Evolutionary conservation across 345 rosid species (phyloP).

Genomic region (Eutrema japonicum): DNA sequence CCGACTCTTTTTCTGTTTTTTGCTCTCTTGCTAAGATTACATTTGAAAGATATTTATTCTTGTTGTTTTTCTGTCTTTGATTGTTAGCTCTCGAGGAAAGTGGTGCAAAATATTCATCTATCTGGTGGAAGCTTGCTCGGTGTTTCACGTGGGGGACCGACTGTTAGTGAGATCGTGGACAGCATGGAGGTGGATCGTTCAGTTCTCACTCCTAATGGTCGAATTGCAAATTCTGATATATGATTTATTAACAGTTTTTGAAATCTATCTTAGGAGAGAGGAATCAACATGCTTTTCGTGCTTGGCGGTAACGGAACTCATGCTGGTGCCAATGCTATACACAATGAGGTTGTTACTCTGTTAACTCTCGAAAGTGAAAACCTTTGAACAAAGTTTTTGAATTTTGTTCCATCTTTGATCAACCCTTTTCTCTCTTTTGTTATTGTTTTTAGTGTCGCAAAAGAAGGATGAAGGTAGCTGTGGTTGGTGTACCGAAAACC

Average conservation of each 20-base stretch:
- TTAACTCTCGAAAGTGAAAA: background rate
- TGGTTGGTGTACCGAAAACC: slow-evolving; percentile 98
- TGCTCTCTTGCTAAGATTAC: background rate
- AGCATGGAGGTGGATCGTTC: slow-evolving; percentile 62
- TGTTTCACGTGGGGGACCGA: slow-evolving; percentile 86
- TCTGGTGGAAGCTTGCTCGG: slow-evolving; percentile 92
- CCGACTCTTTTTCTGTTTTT: background rate
- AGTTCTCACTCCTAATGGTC: slow-evolving; percentile 48
- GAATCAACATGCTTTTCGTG: slow-evolving; percentile 94
- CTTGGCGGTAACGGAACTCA: slow-evolving; percentile 92
- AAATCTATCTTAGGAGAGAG: slow-evolving; percentile 56
- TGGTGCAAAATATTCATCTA: slow-evolving; percentile 86
- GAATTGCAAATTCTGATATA: slow-evolving; percentile 40
- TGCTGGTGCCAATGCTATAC: slow-evolving; percentile 92
- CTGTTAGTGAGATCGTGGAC: slow-evolving; percentile 65
- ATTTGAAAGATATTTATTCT: background rate
- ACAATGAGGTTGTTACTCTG: slow-evolving; percentile 56
- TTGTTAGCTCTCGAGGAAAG: slow-evolving; percentile 76
- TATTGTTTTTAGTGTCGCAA: slow-evolving; percentile 62
- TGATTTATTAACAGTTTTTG: slow-evolving; percentile 8
- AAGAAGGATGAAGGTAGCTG: slow-evolving; percentile 75
- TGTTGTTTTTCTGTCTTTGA: slow-evolving; percentile 26
- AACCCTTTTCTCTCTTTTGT: background rate
- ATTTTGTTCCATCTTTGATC: background rate
- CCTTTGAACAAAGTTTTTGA: background rate